Evolutionary conservation across 1,284 basidiomycete genomes (phyloP), one percentile per base, ranked within the genome.

Genomic region (Cryptococcus sp.): DNA sequence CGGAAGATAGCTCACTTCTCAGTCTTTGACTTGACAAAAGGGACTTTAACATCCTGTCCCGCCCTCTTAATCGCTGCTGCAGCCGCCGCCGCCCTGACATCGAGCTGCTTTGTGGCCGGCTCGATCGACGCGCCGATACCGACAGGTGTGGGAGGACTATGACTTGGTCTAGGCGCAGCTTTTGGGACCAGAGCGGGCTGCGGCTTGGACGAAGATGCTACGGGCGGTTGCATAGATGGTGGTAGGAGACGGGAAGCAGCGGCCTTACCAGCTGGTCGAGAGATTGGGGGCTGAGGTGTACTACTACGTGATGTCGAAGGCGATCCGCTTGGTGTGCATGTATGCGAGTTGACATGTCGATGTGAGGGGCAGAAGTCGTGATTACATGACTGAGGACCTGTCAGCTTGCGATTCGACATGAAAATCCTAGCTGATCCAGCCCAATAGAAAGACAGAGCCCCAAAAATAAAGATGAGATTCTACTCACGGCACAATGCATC

Each of bases 21-120:
- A 5, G 61, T 60, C 57, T 75, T 78, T 17, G 69, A 65, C 63
- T 78, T 78, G 63, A 76, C 71, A 51, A 78, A 75, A 20, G 72
- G 73, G 30, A 72, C 74, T 61, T 76, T 78, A 47, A 72, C 76
- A 58, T 78, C 75, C 56, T 75, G 71, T 1, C 76, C 76, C 8
- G 76, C 74, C 20, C 76, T 65, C 60, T 68, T 70, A 42, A 76
- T 48, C 23, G 76, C 76, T 5, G 74, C 76, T 5, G 73, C 65
- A 0, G 76, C 76, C 1, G 76, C 76, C 0, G 75, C 76, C 1
- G 74, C 71, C 47, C 67, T 65, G 5, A 72, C 76, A 45, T 77
- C 75, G 42, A 73, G 45, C 19, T 6, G 46, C 19, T 30, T 57
- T 46, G 22, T 27, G 50, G 47, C 35, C 48, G 48, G 22, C 47